Conservation (phyloP, 306 rosid species). For the Cicer arietinum region DNA sequence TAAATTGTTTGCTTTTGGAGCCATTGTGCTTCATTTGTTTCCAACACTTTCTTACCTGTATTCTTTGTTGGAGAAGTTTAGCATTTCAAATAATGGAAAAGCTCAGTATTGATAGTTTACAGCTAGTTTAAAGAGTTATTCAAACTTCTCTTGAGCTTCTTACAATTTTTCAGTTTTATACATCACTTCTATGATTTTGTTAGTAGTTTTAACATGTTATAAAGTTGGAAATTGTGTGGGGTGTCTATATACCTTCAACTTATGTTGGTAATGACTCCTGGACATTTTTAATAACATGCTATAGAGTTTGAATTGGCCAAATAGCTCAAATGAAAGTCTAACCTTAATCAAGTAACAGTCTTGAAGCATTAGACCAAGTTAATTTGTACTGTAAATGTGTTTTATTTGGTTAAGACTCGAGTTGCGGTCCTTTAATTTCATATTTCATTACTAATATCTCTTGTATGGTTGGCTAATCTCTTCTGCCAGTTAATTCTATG, state of each 20-base stretch:
- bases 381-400: conserved; percentile 3
- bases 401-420: conserved; percentile 27
- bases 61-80: not conserved
- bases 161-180: conserved; percentile 18
- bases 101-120: not conserved
- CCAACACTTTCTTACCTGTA: not conserved
- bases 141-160: conserved; percentile 19
- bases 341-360: not conserved
- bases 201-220: conserved; percentile 23
- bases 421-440: conserved; percentile 25
- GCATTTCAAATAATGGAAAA: conserved; percentile 29
- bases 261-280: conserved; percentile 13
- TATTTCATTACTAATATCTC: conserved; percentile 26
- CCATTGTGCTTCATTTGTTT: conserved; percentile 26
- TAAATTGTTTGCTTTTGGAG: conserved; percentile 37
- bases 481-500: conserved; percentile 34
- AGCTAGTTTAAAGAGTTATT: conserved; percentile 17
- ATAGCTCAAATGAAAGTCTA: conserved; percentile 31
- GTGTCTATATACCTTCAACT: conserved; percentile 3
- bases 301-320: conserved; percentile 18
- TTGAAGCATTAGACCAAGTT: conserved; percentile 23
- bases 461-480: conserved; percentile 6
- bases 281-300: conserved; percentile 16
- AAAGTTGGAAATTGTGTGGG: conserved; percentile 22
- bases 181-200: conserved; percentile 28